These are phyloP conservation scores for Trichosporon sp. DNA, from an alignment of 1,284 basidiomycete species.

Conservation along the genomic window DNA sequence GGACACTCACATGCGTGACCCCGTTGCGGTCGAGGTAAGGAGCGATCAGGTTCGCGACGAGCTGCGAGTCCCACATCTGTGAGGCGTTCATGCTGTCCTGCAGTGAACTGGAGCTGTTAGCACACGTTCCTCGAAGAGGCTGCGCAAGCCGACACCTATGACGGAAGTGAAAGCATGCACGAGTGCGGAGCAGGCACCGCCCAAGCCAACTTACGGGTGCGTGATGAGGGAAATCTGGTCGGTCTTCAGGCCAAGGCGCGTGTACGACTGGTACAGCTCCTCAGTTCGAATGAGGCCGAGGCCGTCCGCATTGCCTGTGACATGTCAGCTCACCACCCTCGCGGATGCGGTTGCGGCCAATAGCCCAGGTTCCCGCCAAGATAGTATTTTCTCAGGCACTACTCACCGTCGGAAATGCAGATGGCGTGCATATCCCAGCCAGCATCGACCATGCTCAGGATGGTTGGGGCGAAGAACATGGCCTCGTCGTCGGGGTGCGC, in stretches of 20 bases:
- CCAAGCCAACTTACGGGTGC: constrained; percentile 64
- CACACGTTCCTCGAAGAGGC: neutral
- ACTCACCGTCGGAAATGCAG: constrained; percentile 56
- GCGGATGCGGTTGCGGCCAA: neutral
- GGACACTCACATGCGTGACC: constrained; percentile 20
- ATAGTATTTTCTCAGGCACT: constrained; percentile 53
- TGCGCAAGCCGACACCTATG: neutral
- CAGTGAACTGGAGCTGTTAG: constrained; percentile 26
- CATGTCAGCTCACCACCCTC: constrained; percentile 5
- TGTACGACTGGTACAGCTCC: constrained; percentile 72
- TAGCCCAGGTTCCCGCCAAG: constrained; percentile 10
- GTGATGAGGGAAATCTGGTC: constrained; percentile 68
- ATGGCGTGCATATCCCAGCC: constrained; percentile 55
- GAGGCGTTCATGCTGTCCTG: constrained; percentile 66
- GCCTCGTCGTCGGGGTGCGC: constrained; percentile 68
- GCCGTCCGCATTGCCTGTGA: constrained; percentile 73
- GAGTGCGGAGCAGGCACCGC: constrained; percentile 4
- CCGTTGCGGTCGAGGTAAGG: constrained; percentile 39
- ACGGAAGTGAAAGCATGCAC: constrained; percentile 22
- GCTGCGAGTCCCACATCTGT: constrained; percentile 65
- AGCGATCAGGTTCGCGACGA: constrained; percentile 66
- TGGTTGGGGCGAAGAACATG: constrained; percentile 67
- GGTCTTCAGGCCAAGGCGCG: constrained; percentile 67
- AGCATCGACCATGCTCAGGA: constrained; percentile 41
- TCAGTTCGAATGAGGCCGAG: constrained; percentile 66